These are phyloP conservation scores for Scheffersomyces cryptocercus DNA, from an alignment of 1,139 yeast genomes.

Conservation along the genomic window DNA sequence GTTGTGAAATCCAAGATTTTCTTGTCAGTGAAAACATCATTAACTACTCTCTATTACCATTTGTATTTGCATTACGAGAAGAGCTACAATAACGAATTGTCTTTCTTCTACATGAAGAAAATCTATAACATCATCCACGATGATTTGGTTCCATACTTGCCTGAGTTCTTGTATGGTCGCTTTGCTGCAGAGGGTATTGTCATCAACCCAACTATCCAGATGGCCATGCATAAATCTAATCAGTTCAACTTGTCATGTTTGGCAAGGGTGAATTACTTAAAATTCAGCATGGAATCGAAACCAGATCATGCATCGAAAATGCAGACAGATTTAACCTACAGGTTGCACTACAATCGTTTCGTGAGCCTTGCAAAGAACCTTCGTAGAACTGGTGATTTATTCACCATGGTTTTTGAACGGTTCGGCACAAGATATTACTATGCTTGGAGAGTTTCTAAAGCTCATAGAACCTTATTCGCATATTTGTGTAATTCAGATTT, in stretches of 20 bases:
- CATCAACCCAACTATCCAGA: constrained; percentile 26
- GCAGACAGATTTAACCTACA: constrained; percentile 12
- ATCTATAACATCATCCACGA: constrained; percentile 16
- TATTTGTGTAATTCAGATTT: constrained; percentile 9
- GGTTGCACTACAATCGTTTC: constrained; percentile 10
- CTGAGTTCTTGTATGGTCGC: constrained; percentile 23
- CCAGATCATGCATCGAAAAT: constrained; percentile 13
- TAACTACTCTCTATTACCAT: constrained; percentile 20
- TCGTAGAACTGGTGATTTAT: constrained; percentile 5
- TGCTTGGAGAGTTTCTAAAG: constrained; percentile 56
- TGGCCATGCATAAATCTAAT: constrained; percentile 25
- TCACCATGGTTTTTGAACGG: constrained; percentile 14
- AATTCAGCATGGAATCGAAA: constrained; percentile 14
- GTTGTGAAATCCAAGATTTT: constrained; percentile 12
- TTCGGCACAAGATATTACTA: constrained; percentile 46
- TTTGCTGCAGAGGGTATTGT: constrained; percentile 23
- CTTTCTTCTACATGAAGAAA: constrained; percentile 31
- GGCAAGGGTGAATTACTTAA: constrained; percentile 21
- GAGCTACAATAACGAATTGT: constrained; percentile 18
- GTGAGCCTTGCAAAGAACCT: constrained; percentile 4
- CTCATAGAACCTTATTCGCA: constrained; percentile 19
- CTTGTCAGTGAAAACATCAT: constrained; percentile 14
- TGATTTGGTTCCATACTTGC: constrained; percentile 22
- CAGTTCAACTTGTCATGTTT: constrained; percentile 25
- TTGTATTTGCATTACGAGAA: constrained; percentile 29